phyloP scores from a whole-genome alignment of 2,329 filamentous ascomycete genomes.

The Alternaria triticimaculans region DNA sequence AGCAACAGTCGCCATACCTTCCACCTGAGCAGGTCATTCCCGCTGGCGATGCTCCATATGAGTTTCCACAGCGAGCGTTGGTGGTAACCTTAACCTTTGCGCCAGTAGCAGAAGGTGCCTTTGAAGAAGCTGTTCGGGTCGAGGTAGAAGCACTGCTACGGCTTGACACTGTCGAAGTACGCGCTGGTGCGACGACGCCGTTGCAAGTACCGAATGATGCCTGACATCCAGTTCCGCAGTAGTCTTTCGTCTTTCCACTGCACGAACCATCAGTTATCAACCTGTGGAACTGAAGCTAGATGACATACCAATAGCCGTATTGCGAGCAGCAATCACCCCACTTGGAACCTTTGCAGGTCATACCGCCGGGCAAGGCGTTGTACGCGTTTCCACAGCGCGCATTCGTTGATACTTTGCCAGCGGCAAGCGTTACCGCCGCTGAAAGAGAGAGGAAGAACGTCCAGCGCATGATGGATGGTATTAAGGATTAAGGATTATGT shows the following conservation, averaged over 20 bases:
- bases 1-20: constrained; percentile 8
- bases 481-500: no score
- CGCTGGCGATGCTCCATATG: not conserved
- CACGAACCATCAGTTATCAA: not conserved
- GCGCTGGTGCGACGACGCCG: not conserved
- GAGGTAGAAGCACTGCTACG: not conserved
- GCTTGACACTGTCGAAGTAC: not conserved
- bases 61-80: constrained; percentile 8
- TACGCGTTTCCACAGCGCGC: constrained; percentile 4
- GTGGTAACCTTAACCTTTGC: not conserved
- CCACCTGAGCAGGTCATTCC: constrained; percentile 1
- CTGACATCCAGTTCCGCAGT: constrained; percentile 6
- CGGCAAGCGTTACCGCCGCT: not conserved
- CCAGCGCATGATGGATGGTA: not conserved
- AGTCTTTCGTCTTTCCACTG: not conserved
- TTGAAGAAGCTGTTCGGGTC: no score
- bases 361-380: not conserved
- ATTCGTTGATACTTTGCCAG: not conserved
- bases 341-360: constrained; percentile 1
- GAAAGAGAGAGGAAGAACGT: not conserved
- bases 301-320: not conserved
- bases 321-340: constrained; percentile 6
- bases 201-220: not conserved
- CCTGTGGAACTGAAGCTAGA: fast-evolving
- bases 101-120: not conserved